Evolutionary conservation across 108 stramenopile species (phyloP), one percentile per base, ranked within the genome.

Genomic region (Mayamaea pseudoterrestris): DNA sequence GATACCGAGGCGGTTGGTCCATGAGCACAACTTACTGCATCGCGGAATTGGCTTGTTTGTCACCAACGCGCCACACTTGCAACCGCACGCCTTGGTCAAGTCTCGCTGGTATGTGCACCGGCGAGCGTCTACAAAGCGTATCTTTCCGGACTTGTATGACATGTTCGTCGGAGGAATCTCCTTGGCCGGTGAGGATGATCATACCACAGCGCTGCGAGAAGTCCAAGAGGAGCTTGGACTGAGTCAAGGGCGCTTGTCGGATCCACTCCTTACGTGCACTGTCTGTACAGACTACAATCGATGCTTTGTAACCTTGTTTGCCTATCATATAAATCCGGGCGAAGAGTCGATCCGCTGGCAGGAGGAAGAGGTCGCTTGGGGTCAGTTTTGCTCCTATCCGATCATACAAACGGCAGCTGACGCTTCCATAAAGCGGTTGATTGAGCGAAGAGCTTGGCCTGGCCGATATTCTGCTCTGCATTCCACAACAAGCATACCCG

Each of bases 151-250:
- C 9, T 47, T 87, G 12, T 87, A 82, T 43, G 84, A 87, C 34
- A 87, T 87, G 84, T 87, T 81, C 57, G 78, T 87, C 0, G 84
- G 84, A n/a, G 84, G 84, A 6, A 67, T 87, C 1, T 71, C 74
- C 0, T 29, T 58, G 18, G 55, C 69, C 11, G 72, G 65, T 6
- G 80, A 87, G 63, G 52, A 58, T 27, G 16, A 77, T n/a, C 29
- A 58, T 2, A 14, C 53, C 9, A 82, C 84, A 23, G 84, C 80
- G 0, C 57, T 60, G 22, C 58, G 84, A 34, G 84, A 87, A 57
- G 73, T 87, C 14, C 69, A 68, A 25, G 84, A 87, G 57, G 84
- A 87, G 54, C 55, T 87, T 35, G 80, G 80, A 1, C 57, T 87
- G 20, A 41, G 37, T 4, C 47, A 56, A 11, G 71, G 74, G 0